Evolutionary conservation across 2,329 filamentous ascomycete species (phyloP).

Genomic region (Trichophyton equinum): DNA sequence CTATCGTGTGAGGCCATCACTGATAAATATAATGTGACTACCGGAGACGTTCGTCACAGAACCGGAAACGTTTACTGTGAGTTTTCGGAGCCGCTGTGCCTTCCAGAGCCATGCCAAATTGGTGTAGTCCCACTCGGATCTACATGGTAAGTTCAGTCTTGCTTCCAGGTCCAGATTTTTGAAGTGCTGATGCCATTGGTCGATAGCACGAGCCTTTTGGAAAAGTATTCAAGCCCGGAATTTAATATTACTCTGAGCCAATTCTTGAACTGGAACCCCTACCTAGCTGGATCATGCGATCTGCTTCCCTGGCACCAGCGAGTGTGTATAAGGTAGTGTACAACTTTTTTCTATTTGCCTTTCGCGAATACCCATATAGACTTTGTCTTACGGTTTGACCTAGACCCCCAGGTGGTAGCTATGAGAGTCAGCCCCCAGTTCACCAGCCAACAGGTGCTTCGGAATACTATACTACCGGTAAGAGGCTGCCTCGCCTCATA

Average conservation of each 20-base stretch:
- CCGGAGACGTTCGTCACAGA: background rate
- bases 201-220: background rate
- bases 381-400: background rate
- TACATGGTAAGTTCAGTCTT: background rate
- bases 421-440: constrained; percentile 5
- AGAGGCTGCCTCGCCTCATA: background rate
- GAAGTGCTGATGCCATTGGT: background rate
- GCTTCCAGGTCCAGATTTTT: background rate
- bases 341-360: background rate
- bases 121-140: background rate
- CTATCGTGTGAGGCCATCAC: background rate
- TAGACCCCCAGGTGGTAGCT: constrained; percentile 6
- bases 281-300: constrained; percentile 15
- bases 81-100: background rate
- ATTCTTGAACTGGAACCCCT: constrained; percentile 8
- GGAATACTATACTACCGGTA: background rate
- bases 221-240: background rate
- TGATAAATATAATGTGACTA: background rate
- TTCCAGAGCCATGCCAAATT: background rate
- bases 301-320: background rate
- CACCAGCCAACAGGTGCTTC: constrained; percentile 13
- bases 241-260: constrained; percentile 1
- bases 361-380: background rate
- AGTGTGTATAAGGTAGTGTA: constrained; percentile 1
- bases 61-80: background rate